Base-by-base conservation (phyloP, 192 early-diverging fungal genomes). In the Coemansia umbellata region DNA sequence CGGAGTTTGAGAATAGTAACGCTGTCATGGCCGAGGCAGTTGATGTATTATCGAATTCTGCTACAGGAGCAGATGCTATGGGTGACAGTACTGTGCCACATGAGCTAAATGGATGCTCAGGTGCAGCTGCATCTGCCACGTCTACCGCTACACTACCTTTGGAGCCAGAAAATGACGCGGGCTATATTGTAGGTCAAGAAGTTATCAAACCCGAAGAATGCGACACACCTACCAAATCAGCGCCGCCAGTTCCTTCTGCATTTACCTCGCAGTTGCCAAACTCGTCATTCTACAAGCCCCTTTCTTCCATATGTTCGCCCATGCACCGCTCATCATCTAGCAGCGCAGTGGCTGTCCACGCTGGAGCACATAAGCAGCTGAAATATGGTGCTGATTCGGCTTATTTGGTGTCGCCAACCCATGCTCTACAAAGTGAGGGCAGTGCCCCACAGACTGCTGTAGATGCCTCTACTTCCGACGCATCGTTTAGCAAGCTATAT, bases 211-310 rank as follows among this genome's bases (percentile, higher is more conserved):
- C n/a, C n/a, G n/a, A n/a, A n/a, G n/a, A n/a, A n/a, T n/a, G n/a
- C n/a, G 24, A 26, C 24, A 7, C 15, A 26, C 6, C 21, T 4
- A 5, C 17, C 17, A 26, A 35, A 27, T 50, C 56, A 6, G 3
- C 37, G 31, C 31, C 58, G 13, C 17, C 42, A 4, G n/a, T n/a
- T n/a, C n/a, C n/a, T n/a, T 51, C 58, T 8, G 19, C 42, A 8
- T 59, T 74, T 37, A 60, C 55, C 15, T 63, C 62, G 24, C 73
- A 76, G 43, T 42, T 76, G 37, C 67, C 66, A 13, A 76, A 76
- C 55, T 76, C 73, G 47, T 64, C 73, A 35, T 69, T 76, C 55
- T 76, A 61, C 58, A 76, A 76, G 45, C 73, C 73, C 11, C 58
- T 76, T 11, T 60, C 73, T 14, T 74, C 71, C 18, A 74, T 74